phyloP scores from a whole-genome alignment of 805 yeast species.

The Teunomyces panamensis region DNA sequence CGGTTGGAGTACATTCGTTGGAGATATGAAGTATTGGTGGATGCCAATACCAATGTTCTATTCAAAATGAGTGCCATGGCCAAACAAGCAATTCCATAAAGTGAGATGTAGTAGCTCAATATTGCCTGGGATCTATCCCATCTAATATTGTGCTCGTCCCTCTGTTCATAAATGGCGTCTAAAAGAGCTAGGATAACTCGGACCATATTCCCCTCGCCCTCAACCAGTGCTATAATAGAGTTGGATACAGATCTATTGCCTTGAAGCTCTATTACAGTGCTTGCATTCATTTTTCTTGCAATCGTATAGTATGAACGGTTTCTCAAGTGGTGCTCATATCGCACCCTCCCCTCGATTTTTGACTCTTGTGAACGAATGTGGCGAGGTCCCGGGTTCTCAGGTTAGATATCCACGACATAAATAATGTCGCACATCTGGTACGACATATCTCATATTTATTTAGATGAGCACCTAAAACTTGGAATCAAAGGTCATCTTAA shows the following conservation, averaged over 20 bases:
- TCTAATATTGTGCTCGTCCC: slow-evolving; percentile 5
- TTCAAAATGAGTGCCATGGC: slow-evolving; percentile 37
- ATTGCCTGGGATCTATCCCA: slow-evolving; percentile 17
- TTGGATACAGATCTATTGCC: too few species aligned
- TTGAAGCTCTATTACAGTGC: too few species aligned
- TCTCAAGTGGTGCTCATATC: too few species aligned
- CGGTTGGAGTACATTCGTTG: slow-evolving; percentile 19
- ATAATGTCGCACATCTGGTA: neutral
- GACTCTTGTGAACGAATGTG: neutral
- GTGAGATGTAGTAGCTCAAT: slow-evolving; percentile 33
- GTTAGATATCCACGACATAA: neutral
- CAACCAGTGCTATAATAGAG: neutral
- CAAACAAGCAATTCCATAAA: slow-evolving; percentile 37
- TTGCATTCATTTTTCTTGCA: too few species aligned
- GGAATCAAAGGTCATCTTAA: too few species aligned
- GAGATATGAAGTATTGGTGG: slow-evolving; percentile 25
- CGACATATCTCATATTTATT: neutral
- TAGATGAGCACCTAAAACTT: slow-evolving; percentile 3
- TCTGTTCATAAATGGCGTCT: slow-evolving; percentile 11
- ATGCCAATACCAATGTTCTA: slow-evolving; percentile 37
- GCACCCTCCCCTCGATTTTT: neutral
- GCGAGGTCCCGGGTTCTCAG: neutral
- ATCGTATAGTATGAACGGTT: too few species aligned
- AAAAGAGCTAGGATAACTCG: slow-evolving; percentile 4
- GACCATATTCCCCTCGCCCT: neutral